These are phyloP conservation scores for Debaryomyces fabryi DNA, from an alignment of 1,139 yeast genomes.

Conservation along the genomic window DNA sequence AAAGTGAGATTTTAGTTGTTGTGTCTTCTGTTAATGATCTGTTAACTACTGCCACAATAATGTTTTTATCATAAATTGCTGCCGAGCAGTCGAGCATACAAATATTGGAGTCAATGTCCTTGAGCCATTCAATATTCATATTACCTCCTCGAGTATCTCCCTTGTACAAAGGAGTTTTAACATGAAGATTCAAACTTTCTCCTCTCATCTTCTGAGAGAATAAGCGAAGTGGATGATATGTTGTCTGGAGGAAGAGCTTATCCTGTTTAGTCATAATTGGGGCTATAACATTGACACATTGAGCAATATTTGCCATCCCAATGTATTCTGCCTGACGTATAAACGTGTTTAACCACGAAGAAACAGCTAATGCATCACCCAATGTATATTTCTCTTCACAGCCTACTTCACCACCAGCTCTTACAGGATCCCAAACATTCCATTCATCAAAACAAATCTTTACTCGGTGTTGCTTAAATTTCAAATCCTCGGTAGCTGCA, in stretches of 20 bases:
- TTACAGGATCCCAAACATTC: slow-evolving; percentile 39
- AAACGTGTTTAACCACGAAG: slow-evolving; percentile 35
- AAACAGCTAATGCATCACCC: slow-evolving; percentile 34
- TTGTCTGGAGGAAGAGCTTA: slow-evolving; percentile 29
- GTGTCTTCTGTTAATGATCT: slow-evolving; percentile 25
- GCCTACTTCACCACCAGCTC: slow-evolving; percentile 31
- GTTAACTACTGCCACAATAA: slow-evolving; percentile 29
- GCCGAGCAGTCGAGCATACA: slow-evolving; percentile 27
- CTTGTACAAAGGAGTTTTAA: slow-evolving; percentile 25
- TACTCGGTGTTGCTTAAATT: slow-evolving; percentile 18
- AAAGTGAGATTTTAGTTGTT: slow-evolving; percentile 19
- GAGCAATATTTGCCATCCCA: slow-evolving; percentile 38
- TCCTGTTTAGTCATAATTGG: slow-evolving; percentile 32
- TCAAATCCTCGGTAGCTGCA: slow-evolving; percentile 10
- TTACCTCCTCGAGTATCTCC: slow-evolving; percentile 22
- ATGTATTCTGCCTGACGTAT: slow-evolving; percentile 29
- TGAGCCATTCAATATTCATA: slow-evolving; percentile 9
- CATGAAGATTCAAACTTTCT: slow-evolving; percentile 27
- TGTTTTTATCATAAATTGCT: slow-evolving; percentile 18
- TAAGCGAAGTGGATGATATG: slow-evolving; percentile 28
- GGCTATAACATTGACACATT: slow-evolving; percentile 35
- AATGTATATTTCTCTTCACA: slow-evolving; percentile 33
- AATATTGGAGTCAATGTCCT: slow-evolving; percentile 22
- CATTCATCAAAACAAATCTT: slow-evolving; percentile 38
- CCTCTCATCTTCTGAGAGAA: slow-evolving; percentile 35